Evolutionary conservation across 2,329 filamentous ascomycete genomes (phyloP).

Genomic region (Basipetospora sp.): DNA sequence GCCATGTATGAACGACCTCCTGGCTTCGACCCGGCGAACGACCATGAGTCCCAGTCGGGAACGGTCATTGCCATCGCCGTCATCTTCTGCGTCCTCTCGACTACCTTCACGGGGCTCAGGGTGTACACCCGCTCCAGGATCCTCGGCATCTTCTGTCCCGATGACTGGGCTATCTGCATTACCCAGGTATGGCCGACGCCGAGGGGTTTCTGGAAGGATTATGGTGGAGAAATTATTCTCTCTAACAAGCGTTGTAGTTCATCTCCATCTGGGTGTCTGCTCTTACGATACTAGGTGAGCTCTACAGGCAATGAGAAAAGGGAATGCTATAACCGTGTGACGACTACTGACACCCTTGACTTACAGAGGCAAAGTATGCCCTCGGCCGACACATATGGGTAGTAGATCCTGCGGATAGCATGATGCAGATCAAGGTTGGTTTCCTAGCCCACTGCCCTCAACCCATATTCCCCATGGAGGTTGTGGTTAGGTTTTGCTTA

Average conservation of each 20-base stretch:
- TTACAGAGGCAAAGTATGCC: conserved; percentile 14
- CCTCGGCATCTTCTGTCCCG: conserved; percentile 13
- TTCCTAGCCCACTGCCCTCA: not conserved
- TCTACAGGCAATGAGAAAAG: too few relatives aligned
- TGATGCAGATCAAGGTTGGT: conserved; percentile 13
- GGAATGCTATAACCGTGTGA: too few relatives aligned
- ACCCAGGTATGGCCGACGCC: conserved; percentile 6
- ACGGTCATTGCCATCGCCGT: conserved; percentile 12
- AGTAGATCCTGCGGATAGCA: conserved; percentile 9
- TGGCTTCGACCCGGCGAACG: conserved; percentile 5
- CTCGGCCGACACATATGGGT: conserved; percentile 14
- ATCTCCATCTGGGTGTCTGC: conserved; percentile 9
- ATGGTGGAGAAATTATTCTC: too few relatives aligned
- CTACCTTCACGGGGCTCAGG: conserved; percentile 9
- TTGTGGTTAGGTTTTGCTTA: not conserved
- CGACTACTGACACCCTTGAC: too few relatives aligned
- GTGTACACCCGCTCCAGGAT: conserved; percentile 14
- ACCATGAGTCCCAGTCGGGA: conserved; percentile 10
- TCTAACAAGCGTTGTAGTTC: conserved; percentile 9
- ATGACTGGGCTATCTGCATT: conserved; percentile 15
- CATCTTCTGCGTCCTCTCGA: conserved; percentile 10
- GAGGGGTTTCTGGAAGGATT: not conserved
- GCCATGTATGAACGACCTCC: not conserved
- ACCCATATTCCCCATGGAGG: too few relatives aligned
- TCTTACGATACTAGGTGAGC: conserved; percentile 1